Conservation (phyloP, 306 rosid species). For the Spatholobus suberectus region DNA sequence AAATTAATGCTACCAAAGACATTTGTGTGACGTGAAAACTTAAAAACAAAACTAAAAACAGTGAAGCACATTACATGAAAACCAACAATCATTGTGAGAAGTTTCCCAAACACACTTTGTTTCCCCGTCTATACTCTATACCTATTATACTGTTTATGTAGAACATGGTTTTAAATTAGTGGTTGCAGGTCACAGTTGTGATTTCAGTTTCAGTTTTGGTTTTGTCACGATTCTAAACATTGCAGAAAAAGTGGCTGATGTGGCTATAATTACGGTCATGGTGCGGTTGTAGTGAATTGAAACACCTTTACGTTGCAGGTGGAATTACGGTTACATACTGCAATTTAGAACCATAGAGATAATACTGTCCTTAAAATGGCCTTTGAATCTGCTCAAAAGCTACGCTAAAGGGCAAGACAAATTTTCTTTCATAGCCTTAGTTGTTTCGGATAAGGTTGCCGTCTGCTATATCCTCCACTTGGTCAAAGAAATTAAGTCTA, state of each 20-base stretch:
- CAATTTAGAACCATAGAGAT: no score
- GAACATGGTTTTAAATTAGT: no score
- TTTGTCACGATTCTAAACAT: no score
- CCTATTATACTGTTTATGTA: no score
- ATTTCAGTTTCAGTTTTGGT: no score
- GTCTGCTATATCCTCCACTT: background rate
- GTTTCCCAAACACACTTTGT: background rate
- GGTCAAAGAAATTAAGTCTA: background rate
- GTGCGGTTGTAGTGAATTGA: no score
- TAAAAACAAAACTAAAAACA: background rate
- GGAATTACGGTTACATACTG: no score
- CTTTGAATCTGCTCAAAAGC: constrained; percentile 13
- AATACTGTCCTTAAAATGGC: background rate
- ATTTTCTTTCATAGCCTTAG: background rate
- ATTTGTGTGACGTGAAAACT: background rate
- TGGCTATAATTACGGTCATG: no score
- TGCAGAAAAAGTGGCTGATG: no score
- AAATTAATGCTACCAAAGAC: background rate
- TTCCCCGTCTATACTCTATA: background rate
- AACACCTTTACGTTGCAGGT: no score
- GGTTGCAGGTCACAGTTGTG: no score
- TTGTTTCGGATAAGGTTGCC: background rate
- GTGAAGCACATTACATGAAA: background rate
- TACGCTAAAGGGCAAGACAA: background rate
- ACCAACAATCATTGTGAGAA: background rate